Percentiles rank a stretch among this genome's conserved stretches.
These are phyloP conservation scores for Fonsecaea pugnacius DNA, from an alignment of 2,329 filamentous ascomycete genomes.

Conservation along the genomic window DNA sequence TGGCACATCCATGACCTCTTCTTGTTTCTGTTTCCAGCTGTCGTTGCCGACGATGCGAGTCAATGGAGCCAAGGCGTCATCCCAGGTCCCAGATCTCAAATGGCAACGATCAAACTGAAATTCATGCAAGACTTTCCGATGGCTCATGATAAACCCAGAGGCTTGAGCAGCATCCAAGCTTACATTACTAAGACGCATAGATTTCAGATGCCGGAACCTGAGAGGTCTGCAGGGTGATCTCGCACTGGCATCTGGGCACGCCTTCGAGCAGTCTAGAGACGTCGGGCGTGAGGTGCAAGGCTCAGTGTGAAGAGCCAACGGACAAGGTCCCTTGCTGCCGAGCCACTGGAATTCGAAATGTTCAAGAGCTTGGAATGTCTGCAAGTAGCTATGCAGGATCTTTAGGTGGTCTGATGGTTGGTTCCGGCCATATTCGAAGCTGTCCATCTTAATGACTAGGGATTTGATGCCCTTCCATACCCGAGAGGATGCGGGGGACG, in stretches of 20 bases:
- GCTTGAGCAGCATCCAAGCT: conserved; percentile 74
- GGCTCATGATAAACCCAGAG: conserved; percentile 67
- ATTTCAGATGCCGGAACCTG: conserved; percentile 68
- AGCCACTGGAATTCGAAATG: conserved; percentile 79
- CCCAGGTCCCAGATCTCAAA: conserved; percentile 75
- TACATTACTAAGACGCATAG: conserved; percentile 73
- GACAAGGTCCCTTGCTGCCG: conserved; percentile 72
- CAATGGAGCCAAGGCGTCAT: conserved; percentile 77
- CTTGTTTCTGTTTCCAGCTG: conserved; percentile 45
- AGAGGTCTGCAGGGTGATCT: conserved; percentile 59
- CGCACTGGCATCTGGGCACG: conserved; percentile 42
- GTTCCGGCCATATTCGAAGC: conserved; percentile 67
- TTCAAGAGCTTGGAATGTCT: conserved; percentile 68
- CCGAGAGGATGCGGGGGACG: conserved; percentile 70
- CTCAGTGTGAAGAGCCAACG: conserved; percentile 71
- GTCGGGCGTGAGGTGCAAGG: conserved; percentile 64
- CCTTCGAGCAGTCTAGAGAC: conserved; percentile 41
- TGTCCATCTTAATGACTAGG: conserved; percentile 73
- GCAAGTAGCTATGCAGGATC: conserved; percentile 79
- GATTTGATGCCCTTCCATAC: conserved; percentile 79
- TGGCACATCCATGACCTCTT: conserved; percentile 47
- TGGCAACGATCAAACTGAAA: conserved; percentile 80
- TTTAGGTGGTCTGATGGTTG: conserved; percentile 72
- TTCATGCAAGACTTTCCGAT: conserved; percentile 71
- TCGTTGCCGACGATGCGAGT: conserved; percentile 48